Evolutionary conservation across 148 eudicot species (phyloP), one percentile per base, ranked within the genome.

Genomic region (Rhododendron henanense): DNA sequence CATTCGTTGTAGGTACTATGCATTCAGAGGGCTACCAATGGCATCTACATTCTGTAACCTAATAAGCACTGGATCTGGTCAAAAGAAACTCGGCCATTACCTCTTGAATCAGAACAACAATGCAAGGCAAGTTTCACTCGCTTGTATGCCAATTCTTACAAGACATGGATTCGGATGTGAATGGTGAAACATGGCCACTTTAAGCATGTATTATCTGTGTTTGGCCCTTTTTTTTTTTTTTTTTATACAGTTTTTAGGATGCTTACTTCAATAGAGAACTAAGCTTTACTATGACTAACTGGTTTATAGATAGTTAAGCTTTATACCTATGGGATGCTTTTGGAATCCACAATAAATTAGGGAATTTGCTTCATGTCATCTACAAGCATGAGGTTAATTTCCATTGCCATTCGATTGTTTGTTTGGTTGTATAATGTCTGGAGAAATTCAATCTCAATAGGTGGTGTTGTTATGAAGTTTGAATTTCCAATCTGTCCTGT

Each of bases 41-140:
- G 86, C 86, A 51, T n/a, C 73, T 21, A 37, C 81, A 75, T 76
- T 76, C 39, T 84, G 71, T 55, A 84, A 37, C 86, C 7, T 39
- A 21, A 76, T 47, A 41, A 28, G 16, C 6, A 3, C 25, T 75
- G 86, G 73, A 55, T 84, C 71, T 76, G 85, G 37, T 9, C n/a
- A 45, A 16, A 76, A 53, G 79, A 84, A 33, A 23, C 85, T 84
- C 21, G 7, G 4, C 19, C 25, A 74, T 28, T 53, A 28, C 77
- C 50, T n/a, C 50, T 47, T 14, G 25, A 84, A 75, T 69, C 81
- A 23, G 31, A n/a, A 25, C 6, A 23, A 74, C 47, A 37, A 59
- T 57, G 31, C 44, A 18, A 71, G 78, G 78, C 78, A 69, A 69
- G 85, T 44, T 41, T 25, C 76, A 14, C 50, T 80, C 23, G 2